phyloP scores from a whole-genome alignment of 176 grass and related monocot genomes.

The Oryza officinalis region DNA sequence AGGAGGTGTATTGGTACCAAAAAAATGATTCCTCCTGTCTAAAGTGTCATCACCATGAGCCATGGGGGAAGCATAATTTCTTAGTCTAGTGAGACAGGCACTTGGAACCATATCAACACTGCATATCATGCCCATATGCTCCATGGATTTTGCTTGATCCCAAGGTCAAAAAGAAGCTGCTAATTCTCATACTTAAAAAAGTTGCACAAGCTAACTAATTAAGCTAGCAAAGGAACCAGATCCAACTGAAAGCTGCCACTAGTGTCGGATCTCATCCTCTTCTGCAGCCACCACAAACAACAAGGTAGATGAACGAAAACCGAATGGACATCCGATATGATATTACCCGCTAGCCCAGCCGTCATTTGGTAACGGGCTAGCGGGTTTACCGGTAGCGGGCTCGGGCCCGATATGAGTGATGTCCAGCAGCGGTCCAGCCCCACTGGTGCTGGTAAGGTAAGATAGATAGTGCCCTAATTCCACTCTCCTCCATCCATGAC shows the following conservation, averaged over 20 bases:
- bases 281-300: background rate
- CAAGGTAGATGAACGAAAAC: background rate
- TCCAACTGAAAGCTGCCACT: slow-evolving; percentile 36
- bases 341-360: background rate
- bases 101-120: slow-evolving; percentile 30
- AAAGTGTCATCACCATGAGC: slow-evolving; percentile 16
- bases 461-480: slow-evolving; percentile 3
- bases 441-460: background rate
- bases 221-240: background rate
- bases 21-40: slow-evolving; percentile 49
- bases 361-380: background rate
- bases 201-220: background rate
- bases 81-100: slow-evolving; percentile 33
- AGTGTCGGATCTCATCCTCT: background rate
- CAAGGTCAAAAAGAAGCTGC: background rate
- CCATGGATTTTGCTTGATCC: background rate
- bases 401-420: background rate
- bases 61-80: background rate
- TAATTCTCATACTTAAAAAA: background rate
- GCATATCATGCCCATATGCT: background rate
- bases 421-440: background rate
- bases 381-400: background rate
- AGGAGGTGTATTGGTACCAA: background rate
- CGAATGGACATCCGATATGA: background rate
- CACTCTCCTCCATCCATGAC: background rate